phyloP scores from a whole-genome alignment of 169 alveolate species.

The Eimeria nieschulzi region DNA sequence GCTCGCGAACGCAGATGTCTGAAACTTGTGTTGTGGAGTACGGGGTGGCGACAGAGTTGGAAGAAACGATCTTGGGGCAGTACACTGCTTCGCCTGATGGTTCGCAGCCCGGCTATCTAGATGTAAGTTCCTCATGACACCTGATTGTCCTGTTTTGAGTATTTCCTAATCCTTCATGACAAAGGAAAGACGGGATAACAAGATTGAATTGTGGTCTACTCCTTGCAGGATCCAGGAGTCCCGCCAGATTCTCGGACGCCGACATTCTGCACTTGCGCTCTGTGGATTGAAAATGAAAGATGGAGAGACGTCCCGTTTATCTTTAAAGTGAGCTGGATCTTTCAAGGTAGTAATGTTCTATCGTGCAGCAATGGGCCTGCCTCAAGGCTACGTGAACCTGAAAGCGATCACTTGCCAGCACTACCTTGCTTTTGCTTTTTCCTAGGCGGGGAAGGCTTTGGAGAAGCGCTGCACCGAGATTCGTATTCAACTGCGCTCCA shows the following conservation, averaged over 20 bases:
- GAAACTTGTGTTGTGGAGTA: background rate
- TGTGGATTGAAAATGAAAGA: slow-evolving; percentile 79
- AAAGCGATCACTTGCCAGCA: background rate
- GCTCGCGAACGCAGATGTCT: background rate
- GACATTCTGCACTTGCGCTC: slow-evolving; percentile 80
- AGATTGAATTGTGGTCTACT: background rate
- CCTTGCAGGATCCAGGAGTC: slow-evolving; percentile 79
- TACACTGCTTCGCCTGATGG: slow-evolving; percentile 78
- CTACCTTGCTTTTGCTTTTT: background rate
- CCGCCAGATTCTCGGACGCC: slow-evolving; percentile 80
- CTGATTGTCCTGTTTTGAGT: background rate
- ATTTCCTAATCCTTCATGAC: background rate
- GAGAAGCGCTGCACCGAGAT: slow-evolving; percentile 81
- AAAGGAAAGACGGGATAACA: too few relatives aligned
- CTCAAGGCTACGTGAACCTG: too few relatives aligned
- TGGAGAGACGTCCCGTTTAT: slow-evolving; percentile 83
- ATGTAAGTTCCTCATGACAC: slow-evolving; percentile 23
- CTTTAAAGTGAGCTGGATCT: slow-evolving; percentile 63
- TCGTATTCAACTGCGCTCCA: slow-evolving; percentile 78
- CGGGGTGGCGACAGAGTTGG: slow-evolving; percentile 62
- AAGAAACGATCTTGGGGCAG: slow-evolving; percentile 82
- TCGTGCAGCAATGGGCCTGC: too few relatives aligned
- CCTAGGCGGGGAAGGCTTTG: slow-evolving; percentile 80
- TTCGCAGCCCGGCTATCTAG: slow-evolving; percentile 65
- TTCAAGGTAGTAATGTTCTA: too few relatives aligned